Conservation (phyloP, 176 grass and related monocot species). For the Eleusine indica region DNA sequence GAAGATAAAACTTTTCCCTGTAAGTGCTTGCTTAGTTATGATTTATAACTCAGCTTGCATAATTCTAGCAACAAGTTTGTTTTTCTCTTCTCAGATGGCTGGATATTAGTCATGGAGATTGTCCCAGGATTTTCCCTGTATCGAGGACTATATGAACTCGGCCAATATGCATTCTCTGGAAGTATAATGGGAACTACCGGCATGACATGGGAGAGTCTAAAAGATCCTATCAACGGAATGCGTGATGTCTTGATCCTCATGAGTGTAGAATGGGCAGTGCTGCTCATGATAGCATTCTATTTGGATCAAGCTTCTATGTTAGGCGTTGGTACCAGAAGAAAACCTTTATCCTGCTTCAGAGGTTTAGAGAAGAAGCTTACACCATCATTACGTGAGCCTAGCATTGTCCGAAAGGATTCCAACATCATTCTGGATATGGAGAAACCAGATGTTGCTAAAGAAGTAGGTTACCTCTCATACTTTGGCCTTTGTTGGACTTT, state of each 20-base stretch:
- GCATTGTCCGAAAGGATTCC: conserved; percentile 22
- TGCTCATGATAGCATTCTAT: conserved; percentile 62
- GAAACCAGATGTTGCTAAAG: conserved; percentile 56
- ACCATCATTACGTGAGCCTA: conserved; percentile 33
- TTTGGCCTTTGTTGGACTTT: conserved; percentile 2
- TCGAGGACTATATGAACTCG: conserved; percentile 69
- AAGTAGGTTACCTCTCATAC: conserved; percentile 48
- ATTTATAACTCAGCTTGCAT: conserved; percentile 29
- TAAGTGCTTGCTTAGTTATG: conserved; percentile 46
- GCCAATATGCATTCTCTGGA: conserved; percentile 61
- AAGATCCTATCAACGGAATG: conserved; percentile 65
- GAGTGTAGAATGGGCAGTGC: conserved; percentile 61
- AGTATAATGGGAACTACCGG: conserved; percentile 44
- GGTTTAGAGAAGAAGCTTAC: conserved; percentile 39
- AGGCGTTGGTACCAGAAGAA: conserved; percentile 31
- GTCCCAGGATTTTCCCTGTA: conserved; percentile 78
- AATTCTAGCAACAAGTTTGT: conserved; percentile 15
- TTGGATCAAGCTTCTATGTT: conserved; percentile 43
- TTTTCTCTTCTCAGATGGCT: conserved; percentile 44
- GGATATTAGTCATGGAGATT: conserved; percentile 62
- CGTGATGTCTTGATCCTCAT: conserved; percentile 58
- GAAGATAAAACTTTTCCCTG: conserved; percentile 60
- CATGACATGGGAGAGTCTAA: conserved; percentile 60
- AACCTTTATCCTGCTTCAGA: conserved; percentile 43
- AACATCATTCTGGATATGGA: conserved; percentile 53